A percentile compares a stretch with the other conserved stretches of the same genome.
These are phyloP conservation scores for Salix koriyanagi DNA, from an alignment of 345 rosid genomes.

Conservation along the genomic window DNA sequence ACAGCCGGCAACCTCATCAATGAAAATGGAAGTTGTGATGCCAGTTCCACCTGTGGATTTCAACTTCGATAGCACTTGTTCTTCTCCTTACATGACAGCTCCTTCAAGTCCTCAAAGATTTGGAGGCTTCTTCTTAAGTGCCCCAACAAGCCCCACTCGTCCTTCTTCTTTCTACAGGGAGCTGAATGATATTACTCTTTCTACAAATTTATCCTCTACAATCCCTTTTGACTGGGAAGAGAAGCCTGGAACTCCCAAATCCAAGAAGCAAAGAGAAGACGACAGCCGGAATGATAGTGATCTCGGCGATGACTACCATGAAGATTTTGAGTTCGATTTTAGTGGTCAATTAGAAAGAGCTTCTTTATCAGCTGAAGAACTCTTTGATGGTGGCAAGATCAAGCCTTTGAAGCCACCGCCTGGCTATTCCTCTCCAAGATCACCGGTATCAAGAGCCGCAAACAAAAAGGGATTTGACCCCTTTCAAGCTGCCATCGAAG, in stretches of 20 bases:
- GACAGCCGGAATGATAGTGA: not conserved
- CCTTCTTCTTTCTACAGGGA: conserved; percentile 17
- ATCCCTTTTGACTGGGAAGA: conserved; percentile 45
- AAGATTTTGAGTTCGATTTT: conserved; percentile 72
- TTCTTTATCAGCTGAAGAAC: conserved; percentile 82
- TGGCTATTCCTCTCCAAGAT: conserved; percentile 29
- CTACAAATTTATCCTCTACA: conserved; percentile 14
- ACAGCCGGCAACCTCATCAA: conserved; percentile 7
- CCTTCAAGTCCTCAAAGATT: conserved; percentile 87
- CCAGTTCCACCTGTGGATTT: conserved; percentile 43
- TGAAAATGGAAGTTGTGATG: conserved; percentile 50
- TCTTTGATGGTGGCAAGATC: conserved; percentile 83
- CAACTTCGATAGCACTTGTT: conserved; percentile 73
- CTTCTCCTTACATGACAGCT: conserved; percentile 95
- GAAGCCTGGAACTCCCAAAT: conserved; percentile 39
- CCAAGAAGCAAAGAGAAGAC: conserved; percentile 4
- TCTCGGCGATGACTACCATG: conserved; percentile 24
- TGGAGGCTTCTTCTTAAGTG: conserved; percentile 53
- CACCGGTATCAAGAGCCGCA: conserved; percentile 30
- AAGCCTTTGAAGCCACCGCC: conserved; percentile 57
- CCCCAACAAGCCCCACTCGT: conserved; percentile 67
- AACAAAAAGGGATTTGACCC: conserved; percentile 35
- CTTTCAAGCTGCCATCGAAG: conserved; percentile 34
- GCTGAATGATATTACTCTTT: not conserved
- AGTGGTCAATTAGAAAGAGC: conserved; percentile 66